Evolutionary conservation across 2,329 filamentous ascomycete species (phyloP).

Genomic region (Colletotrichum sp.): DNA sequence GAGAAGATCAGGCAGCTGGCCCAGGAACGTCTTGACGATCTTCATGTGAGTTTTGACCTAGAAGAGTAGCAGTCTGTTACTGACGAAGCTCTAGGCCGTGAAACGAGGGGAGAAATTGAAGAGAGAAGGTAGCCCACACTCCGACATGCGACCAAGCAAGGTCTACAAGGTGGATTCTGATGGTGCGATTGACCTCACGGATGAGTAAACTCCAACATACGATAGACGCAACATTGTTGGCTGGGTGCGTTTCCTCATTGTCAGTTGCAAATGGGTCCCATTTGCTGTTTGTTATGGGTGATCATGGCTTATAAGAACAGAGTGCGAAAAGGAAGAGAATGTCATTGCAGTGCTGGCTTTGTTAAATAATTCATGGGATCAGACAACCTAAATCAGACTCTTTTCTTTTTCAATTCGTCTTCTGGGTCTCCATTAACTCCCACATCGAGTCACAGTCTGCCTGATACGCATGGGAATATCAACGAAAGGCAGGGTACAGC

Average conservation of each 20-base stretch:
- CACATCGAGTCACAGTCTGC: background rate
- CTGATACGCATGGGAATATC: background rate
- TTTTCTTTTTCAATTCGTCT: background rate
- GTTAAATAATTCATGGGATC: background rate
- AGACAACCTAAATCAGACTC: background rate
- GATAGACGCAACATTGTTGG: background rate
- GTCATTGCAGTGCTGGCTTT: background rate
- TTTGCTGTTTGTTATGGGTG: background rate
- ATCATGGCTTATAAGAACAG: background rate
- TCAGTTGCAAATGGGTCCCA: background rate
- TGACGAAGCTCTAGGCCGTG: background rate
- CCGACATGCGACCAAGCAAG: background rate
- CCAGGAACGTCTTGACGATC: background rate
- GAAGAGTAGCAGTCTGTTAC: fast-evolving
- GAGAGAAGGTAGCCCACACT: background rate
- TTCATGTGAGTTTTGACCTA: background rate
- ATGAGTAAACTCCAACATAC: background rate
- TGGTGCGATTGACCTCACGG: background rate
- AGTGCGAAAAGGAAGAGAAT: background rate
- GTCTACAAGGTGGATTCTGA: background rate
- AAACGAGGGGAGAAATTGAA: background rate
- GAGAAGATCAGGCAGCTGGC: background rate
- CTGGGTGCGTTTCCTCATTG: background rate
- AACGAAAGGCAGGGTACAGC: background rate
- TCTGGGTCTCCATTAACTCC: background rate